These are phyloP conservation scores for Scheffersomyces lignosus DNA, from an alignment of 805 yeast genomes.

Conservation along the genomic window DNA sequence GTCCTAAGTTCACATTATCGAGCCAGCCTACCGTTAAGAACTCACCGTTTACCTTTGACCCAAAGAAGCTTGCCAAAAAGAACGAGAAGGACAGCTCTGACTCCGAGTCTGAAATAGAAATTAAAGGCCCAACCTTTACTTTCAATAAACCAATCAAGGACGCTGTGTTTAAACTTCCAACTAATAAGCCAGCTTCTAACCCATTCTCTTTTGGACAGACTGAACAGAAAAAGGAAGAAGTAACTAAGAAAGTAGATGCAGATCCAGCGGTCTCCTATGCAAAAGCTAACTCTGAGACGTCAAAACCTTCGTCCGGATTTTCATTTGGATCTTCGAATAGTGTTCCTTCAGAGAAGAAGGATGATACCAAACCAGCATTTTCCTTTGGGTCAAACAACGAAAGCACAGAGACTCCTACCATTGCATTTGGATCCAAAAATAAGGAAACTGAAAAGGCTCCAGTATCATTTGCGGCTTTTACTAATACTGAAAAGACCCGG, in stretches of 20 bases:
- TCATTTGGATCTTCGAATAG: neutral
- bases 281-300: conserved; percentile 15
- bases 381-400: conserved; percentile 10
- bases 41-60: conserved; percentile 40
- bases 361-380: conserved; percentile 8
- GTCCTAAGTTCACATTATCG: conserved; percentile 36
- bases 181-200: conserved; percentile 4
- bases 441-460: no score
- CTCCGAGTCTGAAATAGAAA: conserved; percentile 61
- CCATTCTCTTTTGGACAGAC: conserved; percentile 2
- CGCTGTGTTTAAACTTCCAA: conserved; percentile 25
- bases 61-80: conserved; percentile 23
- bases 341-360: conserved; percentile 1
- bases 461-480: no score
- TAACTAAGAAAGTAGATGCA: conserved; percentile 1
- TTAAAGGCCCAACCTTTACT: conserved; percentile 71
- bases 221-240: neutral
- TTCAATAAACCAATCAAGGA: conserved; percentile 39
- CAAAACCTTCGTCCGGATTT: conserved; percentile 22
- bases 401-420: conserved; percentile 4
- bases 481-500: conserved; percentile 7
- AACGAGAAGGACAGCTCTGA: conserved; percentile 44
- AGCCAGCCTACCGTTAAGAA: conserved; percentile 29
- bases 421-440: conserved; percentile 8
- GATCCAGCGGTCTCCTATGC: conserved; percentile 39